These are phyloP conservation scores for Neonectria neomacrospora DNA, from an alignment of 2,329 filamentous ascomycete genomes.

Conservation along the genomic window DNA sequence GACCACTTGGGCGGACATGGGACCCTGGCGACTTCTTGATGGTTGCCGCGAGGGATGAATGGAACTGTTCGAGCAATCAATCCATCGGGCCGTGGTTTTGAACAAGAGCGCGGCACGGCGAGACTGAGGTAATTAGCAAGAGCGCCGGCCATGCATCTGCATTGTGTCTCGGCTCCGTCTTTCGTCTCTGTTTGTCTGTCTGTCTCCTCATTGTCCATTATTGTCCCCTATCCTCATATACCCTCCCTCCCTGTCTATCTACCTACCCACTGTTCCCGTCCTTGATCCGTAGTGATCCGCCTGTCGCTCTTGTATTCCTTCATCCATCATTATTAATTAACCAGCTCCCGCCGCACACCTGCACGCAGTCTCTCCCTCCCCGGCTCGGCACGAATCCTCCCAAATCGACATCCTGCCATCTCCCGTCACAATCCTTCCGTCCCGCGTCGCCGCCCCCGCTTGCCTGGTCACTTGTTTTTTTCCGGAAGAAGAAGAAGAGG, in stretches of 20 bases:
- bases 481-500: not conserved
- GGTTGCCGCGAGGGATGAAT: too few relatives aligned
- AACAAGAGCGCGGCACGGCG: not conserved
- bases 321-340: not conserved
- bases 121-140: conserved; percentile 5
- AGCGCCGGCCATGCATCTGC: not conserved
- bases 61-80: too few relatives aligned
- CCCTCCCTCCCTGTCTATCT: not conserved
- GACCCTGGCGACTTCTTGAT: too few relatives aligned
- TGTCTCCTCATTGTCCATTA: not conserved
- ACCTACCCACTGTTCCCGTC: not conserved
- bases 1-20: too few relatives aligned
- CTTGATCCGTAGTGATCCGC: not conserved
- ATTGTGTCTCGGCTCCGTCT: not conserved
- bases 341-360: not conserved
- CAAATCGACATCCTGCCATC: not conserved
- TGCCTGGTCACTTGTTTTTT: not conserved
- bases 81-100: not conserved
- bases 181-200: not conserved
- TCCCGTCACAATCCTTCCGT: not conserved
- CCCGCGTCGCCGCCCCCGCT: not conserved
- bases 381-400: not conserved
- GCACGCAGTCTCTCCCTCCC: not conserved
- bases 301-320: not conserved
- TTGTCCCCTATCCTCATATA: not conserved